phyloP scores from a whole-genome alignment of 2,329 filamentous ascomycete species.

The Penicillium rolfsii region DNA sequence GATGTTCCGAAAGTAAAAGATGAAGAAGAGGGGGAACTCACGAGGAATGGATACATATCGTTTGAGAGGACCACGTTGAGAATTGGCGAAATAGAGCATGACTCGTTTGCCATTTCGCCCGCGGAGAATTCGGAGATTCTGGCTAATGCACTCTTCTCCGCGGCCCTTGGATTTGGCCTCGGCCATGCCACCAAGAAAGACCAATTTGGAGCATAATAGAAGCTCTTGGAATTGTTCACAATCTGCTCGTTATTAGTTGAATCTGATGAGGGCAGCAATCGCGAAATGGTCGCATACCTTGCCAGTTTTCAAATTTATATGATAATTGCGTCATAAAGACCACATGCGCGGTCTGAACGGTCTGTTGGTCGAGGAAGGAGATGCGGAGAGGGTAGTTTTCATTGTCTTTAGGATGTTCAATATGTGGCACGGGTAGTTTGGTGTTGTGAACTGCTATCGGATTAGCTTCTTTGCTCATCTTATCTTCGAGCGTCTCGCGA shows the following conservation, averaged over 20 bases:
- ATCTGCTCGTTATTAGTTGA: constrained; percentile 32
- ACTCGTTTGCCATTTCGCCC: constrained; percentile 40
- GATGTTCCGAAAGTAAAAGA: background rate
- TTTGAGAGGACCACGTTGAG: constrained; percentile 45
- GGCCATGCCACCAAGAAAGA: constrained; percentile 48
- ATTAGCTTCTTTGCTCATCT: constrained; percentile 1
- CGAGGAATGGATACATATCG: constrained; percentile 47
- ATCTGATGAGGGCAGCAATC: background rate
- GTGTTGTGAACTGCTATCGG: constrained; percentile 39
- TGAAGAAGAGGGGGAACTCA: constrained; percentile 22
- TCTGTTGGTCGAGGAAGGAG: constrained; percentile 50
- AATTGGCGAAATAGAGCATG: constrained; percentile 49
- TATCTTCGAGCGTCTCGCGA: background rate
- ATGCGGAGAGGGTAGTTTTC: constrained; percentile 42
- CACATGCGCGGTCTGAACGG: constrained; percentile 43
- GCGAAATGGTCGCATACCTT: constrained; percentile 33
- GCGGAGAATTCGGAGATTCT: constrained; percentile 47
- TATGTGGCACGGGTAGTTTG: constrained; percentile 46
- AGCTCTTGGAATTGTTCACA: constrained; percentile 48
- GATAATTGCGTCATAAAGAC: constrained; percentile 47
- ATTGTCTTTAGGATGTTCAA: constrained; percentile 46
- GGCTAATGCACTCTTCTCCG: constrained; percentile 51
- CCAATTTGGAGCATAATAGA: constrained; percentile 42
- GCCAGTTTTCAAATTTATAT: constrained; percentile 49
- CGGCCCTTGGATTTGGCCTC: constrained; percentile 50